These are phyloP conservation scores for Aspergillus candidus DNA, from an alignment of 2,329 filamentous ascomycete genomes.

Conservation along the genomic window DNA sequence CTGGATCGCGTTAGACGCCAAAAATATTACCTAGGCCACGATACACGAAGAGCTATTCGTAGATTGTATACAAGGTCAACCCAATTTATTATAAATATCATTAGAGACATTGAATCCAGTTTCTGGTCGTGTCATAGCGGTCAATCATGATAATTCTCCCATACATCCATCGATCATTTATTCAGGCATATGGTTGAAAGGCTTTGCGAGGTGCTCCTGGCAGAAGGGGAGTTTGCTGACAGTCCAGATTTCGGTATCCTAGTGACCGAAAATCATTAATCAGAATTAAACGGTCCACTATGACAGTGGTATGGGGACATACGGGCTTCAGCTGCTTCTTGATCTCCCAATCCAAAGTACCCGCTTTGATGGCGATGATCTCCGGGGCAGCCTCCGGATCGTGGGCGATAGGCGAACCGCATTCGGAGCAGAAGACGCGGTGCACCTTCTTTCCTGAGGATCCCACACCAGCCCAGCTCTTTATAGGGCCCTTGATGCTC, in stretches of 20 bases:
- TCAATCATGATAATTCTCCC: neutral
- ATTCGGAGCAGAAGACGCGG: conserved; percentile 64
- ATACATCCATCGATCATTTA: conserved; percentile 25
- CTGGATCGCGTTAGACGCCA: no score
- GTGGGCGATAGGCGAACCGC: conserved; percentile 64
- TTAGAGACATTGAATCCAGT: no score
- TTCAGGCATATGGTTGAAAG: conserved; percentile 59
- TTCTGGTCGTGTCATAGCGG: neutral
- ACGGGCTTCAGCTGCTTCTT: conserved; percentile 62
- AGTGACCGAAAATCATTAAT: neutral
- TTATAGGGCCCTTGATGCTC: conserved; percentile 57
- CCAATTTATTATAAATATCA: no score
- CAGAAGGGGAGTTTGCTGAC: conserved; percentile 64
- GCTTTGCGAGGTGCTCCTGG: conserved; percentile 58
- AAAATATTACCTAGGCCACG: no score
- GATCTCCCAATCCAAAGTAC: conserved; percentile 56
- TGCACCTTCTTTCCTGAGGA: conserved; percentile 58
- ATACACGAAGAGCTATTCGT: no score
- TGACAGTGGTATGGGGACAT: conserved; percentile 4
- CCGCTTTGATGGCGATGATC: conserved; percentile 65
- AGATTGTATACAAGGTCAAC: no score
- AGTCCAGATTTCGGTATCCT: conserved; percentile 64
- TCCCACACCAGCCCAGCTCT: conserved; percentile 57
- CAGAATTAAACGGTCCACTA: neutral
- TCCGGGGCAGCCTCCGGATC: conserved; percentile 64